Evolutionary conservation across 2,329 filamentous ascomycete genomes (phyloP), one percentile per base, ranked within the genome.

Genomic region (Beauveria australis): DNA sequence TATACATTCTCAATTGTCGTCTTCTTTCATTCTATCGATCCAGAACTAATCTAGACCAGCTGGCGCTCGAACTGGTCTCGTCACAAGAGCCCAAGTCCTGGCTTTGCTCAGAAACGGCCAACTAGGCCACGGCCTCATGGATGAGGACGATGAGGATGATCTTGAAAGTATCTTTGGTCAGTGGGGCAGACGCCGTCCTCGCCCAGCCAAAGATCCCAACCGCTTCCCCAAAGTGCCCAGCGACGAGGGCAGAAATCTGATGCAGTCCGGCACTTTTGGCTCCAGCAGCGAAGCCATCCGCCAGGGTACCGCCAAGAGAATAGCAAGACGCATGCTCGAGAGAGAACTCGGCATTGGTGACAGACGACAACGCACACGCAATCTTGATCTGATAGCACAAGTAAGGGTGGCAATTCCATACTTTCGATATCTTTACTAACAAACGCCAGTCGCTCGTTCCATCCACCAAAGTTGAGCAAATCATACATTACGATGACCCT

Each of bases 191-290:
- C 74, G 80, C 52, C 77, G 81, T 57, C 70, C 74, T 22, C 69
- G 70, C 12, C 65, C 64, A 1, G 67, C 67, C 9, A 77, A 73
- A n/a, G 81, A 85, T 61, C 79, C 79, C 2, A 73, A 85, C 63
- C 76, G 83, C 49, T 92, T 92, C 62, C 91, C 92, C n/a, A 89
- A 89, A 67, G 85, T 96, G 0, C 93, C 93, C 0, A 96, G 88
- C 67, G 85, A 89, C 12, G 81, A 85, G 63, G 93, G 94, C 8
- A 79, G 74, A 53, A 84, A 88, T 66, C 76, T 97, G 63, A 96
- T 97, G 92, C 79, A 84, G 44, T 88, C 87, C 33, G 93, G 93
- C 1, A 79, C 78, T 2, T 97, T 97, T 74, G 93, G 93, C 40
- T 79, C 79, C 19, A 88, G 86, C 61, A 81, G 88, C 49, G 74